Percentiles rank a stretch among this genome's conserved stretches.
phyloP scores from a whole-genome alignment of 139 green algal genomes.

The Ettlia oleoabundans region DNA sequence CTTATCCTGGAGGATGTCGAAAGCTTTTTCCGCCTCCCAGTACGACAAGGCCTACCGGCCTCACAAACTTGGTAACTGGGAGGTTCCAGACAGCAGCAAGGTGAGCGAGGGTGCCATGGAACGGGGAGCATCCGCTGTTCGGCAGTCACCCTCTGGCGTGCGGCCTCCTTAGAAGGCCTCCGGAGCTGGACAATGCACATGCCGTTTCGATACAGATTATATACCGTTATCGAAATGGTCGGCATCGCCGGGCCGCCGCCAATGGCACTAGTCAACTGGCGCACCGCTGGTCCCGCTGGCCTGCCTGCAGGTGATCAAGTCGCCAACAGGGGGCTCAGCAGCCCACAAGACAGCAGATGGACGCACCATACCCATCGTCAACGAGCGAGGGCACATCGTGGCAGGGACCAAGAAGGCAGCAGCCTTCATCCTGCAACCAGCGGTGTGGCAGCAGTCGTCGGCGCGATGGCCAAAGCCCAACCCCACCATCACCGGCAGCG shows the following conservation, averaged over 20 bases:
- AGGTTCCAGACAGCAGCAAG: slow-evolving; percentile 33
- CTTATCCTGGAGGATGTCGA: too few species aligned
- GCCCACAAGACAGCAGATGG: neutral
- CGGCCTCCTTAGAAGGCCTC: too few species aligned
- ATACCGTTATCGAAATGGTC: neutral
- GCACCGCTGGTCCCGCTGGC: too few species aligned
- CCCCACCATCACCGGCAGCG: slow-evolving; percentile 12
- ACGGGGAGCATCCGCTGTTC: too few species aligned
- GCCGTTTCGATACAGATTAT: too few species aligned
- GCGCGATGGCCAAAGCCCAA: slow-evolving; percentile 37
- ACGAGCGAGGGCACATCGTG: slow-evolving; percentile 29
- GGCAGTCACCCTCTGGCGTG: too few species aligned
- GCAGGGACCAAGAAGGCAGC: neutral
- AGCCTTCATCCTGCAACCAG: neutral
- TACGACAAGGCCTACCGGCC: slow-evolving; percentile 48
- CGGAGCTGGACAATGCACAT: too few species aligned
- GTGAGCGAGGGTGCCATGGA: neutral
- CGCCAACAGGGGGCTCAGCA: neutral
- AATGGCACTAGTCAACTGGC: too few species aligned
- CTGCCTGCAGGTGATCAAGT: neutral
- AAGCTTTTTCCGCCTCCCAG: slow-evolving; percentile 17
- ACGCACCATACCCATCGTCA: slow-evolving; percentile 26
- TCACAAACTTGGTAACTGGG: slow-evolving; percentile 46
- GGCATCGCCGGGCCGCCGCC: neutral
- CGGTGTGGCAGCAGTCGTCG: neutral